phyloP scores from a whole-genome alignment of 768 basidiomycete genomes.

The Hygrophorus pudorinus region DNA sequence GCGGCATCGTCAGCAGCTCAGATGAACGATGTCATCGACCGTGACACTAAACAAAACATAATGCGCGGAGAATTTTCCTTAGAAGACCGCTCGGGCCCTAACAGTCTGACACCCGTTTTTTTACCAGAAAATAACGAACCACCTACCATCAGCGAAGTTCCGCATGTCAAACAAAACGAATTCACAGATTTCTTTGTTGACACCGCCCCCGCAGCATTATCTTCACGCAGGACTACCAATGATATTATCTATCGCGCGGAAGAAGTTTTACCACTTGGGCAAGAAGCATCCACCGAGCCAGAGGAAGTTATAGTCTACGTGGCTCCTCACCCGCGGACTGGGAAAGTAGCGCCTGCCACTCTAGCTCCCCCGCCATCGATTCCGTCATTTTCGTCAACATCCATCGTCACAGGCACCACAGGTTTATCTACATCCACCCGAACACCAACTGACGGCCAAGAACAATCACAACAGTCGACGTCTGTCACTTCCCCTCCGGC shows the following conservation, averaged over 20 bases:
- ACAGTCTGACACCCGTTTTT: not conserved
- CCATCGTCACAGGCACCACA: conserved; percentile 20
- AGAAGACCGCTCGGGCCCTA: not conserved
- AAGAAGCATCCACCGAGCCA: conserved; percentile 25
- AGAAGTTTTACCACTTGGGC: conserved; percentile 8
- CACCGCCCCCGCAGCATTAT: not conserved
- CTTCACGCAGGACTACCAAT: not conserved
- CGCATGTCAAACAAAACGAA: not conserved
- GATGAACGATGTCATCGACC: not conserved
- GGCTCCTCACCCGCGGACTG: conserved; percentile 55
- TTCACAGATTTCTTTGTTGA: conserved; percentile 25
- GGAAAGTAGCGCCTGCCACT: conserved; percentile 9
- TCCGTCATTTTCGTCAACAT: conserved; percentile 8
- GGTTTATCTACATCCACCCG: not conserved
- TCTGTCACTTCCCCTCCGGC: conserved; percentile 3
- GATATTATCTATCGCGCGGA: conserved; percentile 5
- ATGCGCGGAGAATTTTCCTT: no score
- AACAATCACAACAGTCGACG: not conserved
- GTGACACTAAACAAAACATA: not conserved
- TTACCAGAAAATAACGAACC: not conserved
- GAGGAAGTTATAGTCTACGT: conserved; percentile 73
- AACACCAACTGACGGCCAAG: no score
- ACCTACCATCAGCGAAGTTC: not conserved
- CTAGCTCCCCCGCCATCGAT: not conserved
- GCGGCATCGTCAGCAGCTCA: not conserved